Base-by-base conservation (phyloP, 306 rosid species). In the Lathyrus aphaca region DNA sequence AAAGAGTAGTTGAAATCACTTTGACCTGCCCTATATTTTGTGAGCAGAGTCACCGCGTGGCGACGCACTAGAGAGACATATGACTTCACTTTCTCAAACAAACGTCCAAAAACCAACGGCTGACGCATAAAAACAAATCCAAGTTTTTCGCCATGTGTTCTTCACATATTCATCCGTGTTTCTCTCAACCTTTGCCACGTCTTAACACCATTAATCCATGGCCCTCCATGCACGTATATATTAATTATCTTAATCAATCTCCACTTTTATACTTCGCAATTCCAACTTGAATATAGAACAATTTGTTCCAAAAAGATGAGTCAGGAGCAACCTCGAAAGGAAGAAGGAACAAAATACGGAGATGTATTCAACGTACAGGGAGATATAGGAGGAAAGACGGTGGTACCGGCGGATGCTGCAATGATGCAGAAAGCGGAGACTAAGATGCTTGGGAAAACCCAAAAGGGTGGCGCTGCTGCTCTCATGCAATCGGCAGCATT, bases 351-450 rank as follows among this genome's bases (percentile, higher is more conserved):
- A 32, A 85, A 63, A 42, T 81, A 83, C 4, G 87, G 85, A 3
- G 92, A 88, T 37, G 56, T 79, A 5, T 83, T 85, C 32, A 64
- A 64, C 3, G 78, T 77, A 15, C 15, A 82, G 19, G 84, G 90
- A 3, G 82, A 75, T 18, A 79, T 88, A 2, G 80, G 75, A 5
- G 46, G 44, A 18, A 80, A 81, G 72, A 21, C 64, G 50, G 86
- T 81, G 48, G 38, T 83, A 5, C 87, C 89, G 0, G 55, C 43
- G 68, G 94, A 86, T 5, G 80, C 88, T 0, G 90, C 80, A 0
- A 48, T 69, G 16, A 66, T 89, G 80, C 84, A 79, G 74, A 30
- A 79, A 12, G 88, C 79, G 0, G 92, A 86, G 76, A 80, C 6
- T n/a, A 19, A 48, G n/a, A 17, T 73, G 18, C 58, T 79, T 0